Percentiles rank a stretch among this genome's conserved stretches.
Conservation (phyloP, 176 grass and related monocot species). For the Triticum timopheevii region DNA sequence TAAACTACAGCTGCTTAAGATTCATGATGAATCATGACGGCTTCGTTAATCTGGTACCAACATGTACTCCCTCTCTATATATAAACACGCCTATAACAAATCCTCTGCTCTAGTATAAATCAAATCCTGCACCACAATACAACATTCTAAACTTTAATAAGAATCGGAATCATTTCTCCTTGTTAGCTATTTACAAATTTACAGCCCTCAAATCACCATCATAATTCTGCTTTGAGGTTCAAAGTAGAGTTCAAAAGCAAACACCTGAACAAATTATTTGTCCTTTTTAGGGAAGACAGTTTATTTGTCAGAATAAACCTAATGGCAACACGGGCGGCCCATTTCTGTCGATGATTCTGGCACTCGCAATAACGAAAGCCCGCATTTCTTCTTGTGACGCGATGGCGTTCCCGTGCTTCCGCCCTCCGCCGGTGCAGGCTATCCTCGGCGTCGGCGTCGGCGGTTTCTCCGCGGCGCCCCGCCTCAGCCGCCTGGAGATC, state of each 20-base stretch:
- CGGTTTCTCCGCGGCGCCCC: neutral
- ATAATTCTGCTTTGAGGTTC: neutral
- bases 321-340: neutral
- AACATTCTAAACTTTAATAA: neutral
- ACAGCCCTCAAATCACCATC: too few relatives aligned
- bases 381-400: neutral
- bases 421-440: neutral
- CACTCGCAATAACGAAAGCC: neutral
- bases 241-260: neutral
- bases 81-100: neutral
- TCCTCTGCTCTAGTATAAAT: neutral
- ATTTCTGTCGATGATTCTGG: neutral
- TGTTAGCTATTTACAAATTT: too few relatives aligned
- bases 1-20: neutral
- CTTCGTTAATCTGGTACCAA: neutral
- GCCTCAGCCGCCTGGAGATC: neutral
- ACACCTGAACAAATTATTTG: neutral
- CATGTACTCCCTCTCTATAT: neutral
- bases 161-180: too few relatives aligned
- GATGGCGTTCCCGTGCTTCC: neutral
- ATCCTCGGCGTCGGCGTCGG: neutral
- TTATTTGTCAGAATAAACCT: neutral
- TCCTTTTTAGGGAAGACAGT: too few relatives aligned
- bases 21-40: neutral
- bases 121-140: neutral